Conservation (phyloP, 2,329 filamentous ascomycete genomes). For the Colletotrichum tabaci region DNA sequence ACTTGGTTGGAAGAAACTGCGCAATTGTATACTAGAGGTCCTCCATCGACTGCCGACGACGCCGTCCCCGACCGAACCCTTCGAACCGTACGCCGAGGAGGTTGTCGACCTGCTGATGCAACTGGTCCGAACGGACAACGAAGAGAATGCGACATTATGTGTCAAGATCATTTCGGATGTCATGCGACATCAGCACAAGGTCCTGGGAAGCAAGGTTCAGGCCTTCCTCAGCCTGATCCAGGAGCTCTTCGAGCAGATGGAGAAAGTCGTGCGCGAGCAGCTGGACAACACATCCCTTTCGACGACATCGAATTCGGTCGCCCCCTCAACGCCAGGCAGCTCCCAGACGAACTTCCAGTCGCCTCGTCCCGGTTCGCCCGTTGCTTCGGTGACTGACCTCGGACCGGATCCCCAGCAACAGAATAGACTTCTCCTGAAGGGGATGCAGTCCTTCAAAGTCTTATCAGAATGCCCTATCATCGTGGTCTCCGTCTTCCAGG, state of each 20-base stretch:
- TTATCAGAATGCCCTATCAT: slow-evolving; percentile 98
- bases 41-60: slow-evolving; percentile 85
- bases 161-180: slow-evolving; percentile 99
- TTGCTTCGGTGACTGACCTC: slow-evolving; percentile 85
- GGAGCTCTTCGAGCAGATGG: slow-evolving; percentile 96
- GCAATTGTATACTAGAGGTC: slow-evolving; percentile 94
- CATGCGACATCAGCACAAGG: slow-evolving; percentile 91
- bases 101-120: slow-evolving; percentile 92
- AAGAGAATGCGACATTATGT: slow-evolving; percentile 98
- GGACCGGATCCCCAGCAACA: slow-evolving; percentile 86
- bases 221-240: slow-evolving; percentile 92
- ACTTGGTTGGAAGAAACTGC: slow-evolving; percentile 76
- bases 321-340: slow-evolving; percentile 77
- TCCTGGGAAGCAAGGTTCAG: slow-evolving; percentile 84
- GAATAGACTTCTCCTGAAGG: slow-evolving; percentile 85
- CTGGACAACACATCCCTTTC: slow-evolving; percentile 82
- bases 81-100: slow-evolving; percentile 90
- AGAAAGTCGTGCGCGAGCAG: slow-evolving; percentile 93
- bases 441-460: slow-evolving; percentile 99
- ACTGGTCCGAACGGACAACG: slow-evolving; percentile 91
- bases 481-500: slow-evolving; percentile 97
- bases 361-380: slow-evolving; percentile 90
- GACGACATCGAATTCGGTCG: slow-evolving; percentile 65
- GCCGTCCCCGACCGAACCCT: slow-evolving; percentile 80
- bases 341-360: slow-evolving; percentile 85